phyloP scores from a whole-genome alignment of 2,329 filamentous ascomycete genomes.

The Mycogone perniciosa region DNA sequence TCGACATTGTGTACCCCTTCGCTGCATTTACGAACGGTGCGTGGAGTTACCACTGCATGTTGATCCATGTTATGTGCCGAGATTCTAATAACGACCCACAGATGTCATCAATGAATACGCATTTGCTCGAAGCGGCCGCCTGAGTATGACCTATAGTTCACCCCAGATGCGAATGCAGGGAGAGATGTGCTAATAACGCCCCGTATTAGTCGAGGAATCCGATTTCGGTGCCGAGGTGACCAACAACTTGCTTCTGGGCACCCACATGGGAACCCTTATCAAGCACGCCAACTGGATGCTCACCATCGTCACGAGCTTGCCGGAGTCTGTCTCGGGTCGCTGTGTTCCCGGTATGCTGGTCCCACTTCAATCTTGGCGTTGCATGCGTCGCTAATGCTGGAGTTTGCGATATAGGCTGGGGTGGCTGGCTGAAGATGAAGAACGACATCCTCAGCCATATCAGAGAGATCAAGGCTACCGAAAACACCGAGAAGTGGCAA shows the following conservation, averaged over 20 bases:
- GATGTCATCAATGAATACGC: conserved; percentile 36
- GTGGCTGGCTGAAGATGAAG: conserved; percentile 34
- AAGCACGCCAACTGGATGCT: conserved; percentile 32
- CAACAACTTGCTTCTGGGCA: conserved; percentile 31
- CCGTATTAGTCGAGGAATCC: conserved; percentile 23
- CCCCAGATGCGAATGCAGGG: neutral
- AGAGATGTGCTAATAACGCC: neutral
- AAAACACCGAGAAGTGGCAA: conserved; percentile 28
- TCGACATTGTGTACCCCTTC: conserved; percentile 32
- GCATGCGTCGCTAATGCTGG: too few relatives aligned
- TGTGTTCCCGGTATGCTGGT: conserved; percentile 25
- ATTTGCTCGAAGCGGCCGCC: conserved; percentile 30
- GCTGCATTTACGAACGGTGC: conserved; percentile 34
- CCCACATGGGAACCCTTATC: conserved; percentile 31
- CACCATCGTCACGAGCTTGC: conserved; percentile 29
- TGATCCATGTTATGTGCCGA: neutral
- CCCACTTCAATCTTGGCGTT: conserved; percentile 8
- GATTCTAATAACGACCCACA: conserved; percentile 10
- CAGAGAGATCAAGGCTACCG: conserved; percentile 27
- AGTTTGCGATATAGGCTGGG: conserved; percentile 25
- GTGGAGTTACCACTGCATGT: neutral
- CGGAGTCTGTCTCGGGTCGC: conserved; percentile 29
- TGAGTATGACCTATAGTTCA: conserved; percentile 17
- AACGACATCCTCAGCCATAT: conserved; percentile 32
- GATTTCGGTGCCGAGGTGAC: conserved; percentile 32